phyloP scores from a whole-genome alignment of 768 basidiomycete species.

The Trametes cinnabarina region DNA sequence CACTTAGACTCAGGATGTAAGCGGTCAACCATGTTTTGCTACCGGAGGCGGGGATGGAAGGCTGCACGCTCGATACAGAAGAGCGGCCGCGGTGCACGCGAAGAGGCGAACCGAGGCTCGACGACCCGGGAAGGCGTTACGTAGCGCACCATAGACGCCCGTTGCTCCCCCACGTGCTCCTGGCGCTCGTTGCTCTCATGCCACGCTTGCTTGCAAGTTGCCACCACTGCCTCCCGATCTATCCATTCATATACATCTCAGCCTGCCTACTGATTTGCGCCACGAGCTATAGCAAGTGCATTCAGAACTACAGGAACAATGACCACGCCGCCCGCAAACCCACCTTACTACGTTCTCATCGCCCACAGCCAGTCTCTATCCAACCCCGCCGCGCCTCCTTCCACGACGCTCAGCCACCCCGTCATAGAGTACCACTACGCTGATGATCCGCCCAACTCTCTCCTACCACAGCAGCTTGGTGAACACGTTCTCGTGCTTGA shows the following conservation, averaged over 20 bases:
- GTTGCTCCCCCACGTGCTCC: background rate
- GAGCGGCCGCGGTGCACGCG: too few relatives aligned
- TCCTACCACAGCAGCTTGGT: conserved; percentile 56
- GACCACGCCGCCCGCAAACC: conserved; percentile 23
- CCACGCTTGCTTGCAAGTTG: background rate
- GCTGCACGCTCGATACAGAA: too few relatives aligned
- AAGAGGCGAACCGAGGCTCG: background rate
- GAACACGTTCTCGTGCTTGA: conserved; percentile 78
- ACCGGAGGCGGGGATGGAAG: background rate
- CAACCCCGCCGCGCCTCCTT: conserved; percentile 34
- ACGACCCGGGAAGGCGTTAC: background rate
- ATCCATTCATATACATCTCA: background rate
- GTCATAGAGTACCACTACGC: conserved; percentile 78
- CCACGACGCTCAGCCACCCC: conserved; percentile 57
- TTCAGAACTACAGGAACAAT: conserved; percentile 1
- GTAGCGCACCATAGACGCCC: conserved; percentile 5
- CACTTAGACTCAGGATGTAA: conserved; percentile 14
- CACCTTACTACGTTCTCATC: conserved; percentile 69
- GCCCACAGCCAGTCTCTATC: conserved; percentile 52
- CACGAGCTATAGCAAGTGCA: too few relatives aligned
- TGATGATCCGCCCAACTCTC: conserved; percentile 68
- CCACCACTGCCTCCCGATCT: conserved; percentile 1
- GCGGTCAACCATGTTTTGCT: background rate
- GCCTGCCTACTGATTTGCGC: too few relatives aligned
- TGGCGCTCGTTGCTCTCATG: background rate